Conservation (phyloP, 768 basidiomycete genomes). For the Lyophyllum shimeji region DNA sequence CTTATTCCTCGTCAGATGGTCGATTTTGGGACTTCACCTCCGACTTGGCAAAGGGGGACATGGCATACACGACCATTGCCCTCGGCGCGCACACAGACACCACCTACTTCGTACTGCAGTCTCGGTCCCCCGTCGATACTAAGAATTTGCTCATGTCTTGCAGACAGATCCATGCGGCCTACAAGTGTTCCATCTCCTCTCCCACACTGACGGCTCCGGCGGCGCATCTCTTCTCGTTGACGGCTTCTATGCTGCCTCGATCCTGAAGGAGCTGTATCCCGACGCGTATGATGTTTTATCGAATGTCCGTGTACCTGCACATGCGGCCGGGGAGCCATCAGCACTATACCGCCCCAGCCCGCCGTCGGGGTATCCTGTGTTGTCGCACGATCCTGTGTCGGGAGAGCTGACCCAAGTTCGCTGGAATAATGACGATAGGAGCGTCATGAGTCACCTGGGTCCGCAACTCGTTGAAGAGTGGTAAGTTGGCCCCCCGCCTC, state of each 20-base stretch:
- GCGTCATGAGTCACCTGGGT: slow-evolving; percentile 65
- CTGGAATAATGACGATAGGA: slow-evolving; percentile 96
- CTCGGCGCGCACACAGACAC: slow-evolving; percentile 81
- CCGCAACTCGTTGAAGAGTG: slow-evolving; percentile 71
- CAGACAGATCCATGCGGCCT: slow-evolving; percentile 94
- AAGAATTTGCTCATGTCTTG: neutral
- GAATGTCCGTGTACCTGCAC: slow-evolving; percentile 67
- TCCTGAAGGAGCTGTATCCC: slow-evolving; percentile 73
- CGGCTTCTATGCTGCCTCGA: slow-evolving; percentile 87
- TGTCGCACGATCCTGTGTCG: slow-evolving; percentile 60
- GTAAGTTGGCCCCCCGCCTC: slow-evolving; percentile 32
- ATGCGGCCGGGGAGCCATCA: slow-evolving; percentile 80
- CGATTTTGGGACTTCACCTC: slow-evolving; percentile 98
- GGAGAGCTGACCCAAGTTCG: slow-evolving; percentile 74
- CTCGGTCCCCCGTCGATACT: neutral
- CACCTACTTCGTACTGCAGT: slow-evolving; percentile 58
- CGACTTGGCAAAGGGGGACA: slow-evolving; percentile 87
- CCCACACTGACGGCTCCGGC: slow-evolving; percentile 76
- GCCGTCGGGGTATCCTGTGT: slow-evolving; percentile 61
- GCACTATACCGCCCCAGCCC: slow-evolving; percentile 60
- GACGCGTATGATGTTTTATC: slow-evolving; percentile 70
- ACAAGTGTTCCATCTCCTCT: slow-evolving; percentile 93
- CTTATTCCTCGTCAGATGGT: slow-evolving; percentile 57
- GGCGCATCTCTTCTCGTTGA: slow-evolving; percentile 93
- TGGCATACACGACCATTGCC: slow-evolving; percentile 88